Conservation (phyloP, 768 basidiomycete genomes). For the Mycena albidolilacea region DNA sequence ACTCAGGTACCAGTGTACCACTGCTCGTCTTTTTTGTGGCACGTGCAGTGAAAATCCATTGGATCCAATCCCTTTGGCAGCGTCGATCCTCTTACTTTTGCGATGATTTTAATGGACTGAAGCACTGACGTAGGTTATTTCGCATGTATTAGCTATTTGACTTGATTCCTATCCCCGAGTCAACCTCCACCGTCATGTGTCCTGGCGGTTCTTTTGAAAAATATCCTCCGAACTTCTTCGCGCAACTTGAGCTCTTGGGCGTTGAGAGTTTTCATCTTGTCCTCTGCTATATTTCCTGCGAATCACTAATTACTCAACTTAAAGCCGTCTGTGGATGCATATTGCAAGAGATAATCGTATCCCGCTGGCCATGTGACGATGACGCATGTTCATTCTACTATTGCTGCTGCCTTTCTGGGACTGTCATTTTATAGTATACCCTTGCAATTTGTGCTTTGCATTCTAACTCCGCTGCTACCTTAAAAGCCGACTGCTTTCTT, state of each 20-base stretch:
- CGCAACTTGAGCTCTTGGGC: background rate
- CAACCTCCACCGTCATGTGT: conserved; percentile 20
- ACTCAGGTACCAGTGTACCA: too few relatives aligned
- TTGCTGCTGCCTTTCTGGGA: background rate
- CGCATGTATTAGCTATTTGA: conserved; percentile 3
- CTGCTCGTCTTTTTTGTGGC: too few relatives aligned
- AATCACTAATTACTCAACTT: background rate
- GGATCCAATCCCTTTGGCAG: too few relatives aligned
- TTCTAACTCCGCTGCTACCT: conserved; percentile 33
- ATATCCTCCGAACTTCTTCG: conserved; percentile 8
- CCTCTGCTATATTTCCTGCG: background rate
- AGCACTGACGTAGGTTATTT: conserved; percentile 15
- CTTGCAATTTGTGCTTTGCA: conserved; percentile 16
- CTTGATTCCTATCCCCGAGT: background rate
- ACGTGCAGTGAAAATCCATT: too few relatives aligned
- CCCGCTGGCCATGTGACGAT: conserved; percentile 26
- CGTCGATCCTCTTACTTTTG: background rate
- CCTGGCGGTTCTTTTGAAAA: background rate
- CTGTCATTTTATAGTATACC: background rate
- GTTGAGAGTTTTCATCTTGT: background rate
- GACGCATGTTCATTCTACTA: conserved; percentile 10
- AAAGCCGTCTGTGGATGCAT: background rate
- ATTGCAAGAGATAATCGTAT: background rate
- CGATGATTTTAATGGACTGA: background rate
- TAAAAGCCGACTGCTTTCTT: conserved; percentile 32